Percentiles rank a stretch among this genome's conserved stretches.
Conservation (phyloP, 108 stramenopile genomes). For the Cylindrotheca fusiformis region DNA sequence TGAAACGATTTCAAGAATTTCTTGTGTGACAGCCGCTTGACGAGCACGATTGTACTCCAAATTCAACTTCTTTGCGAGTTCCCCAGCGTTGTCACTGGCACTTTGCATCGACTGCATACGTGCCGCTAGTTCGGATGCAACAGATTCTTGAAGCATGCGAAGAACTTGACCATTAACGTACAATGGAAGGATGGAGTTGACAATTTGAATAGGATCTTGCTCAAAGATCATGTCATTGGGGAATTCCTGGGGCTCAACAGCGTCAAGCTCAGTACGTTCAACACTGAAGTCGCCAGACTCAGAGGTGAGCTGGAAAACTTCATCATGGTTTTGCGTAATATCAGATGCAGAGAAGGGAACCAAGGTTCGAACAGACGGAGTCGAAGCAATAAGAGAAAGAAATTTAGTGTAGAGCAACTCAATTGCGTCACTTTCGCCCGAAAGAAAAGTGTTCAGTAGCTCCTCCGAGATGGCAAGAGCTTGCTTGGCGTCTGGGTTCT, state of each 20-base stretch:
- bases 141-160: conserved; percentile 92
- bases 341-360: conserved; percentile 94
- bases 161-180: conserved; percentile 97
- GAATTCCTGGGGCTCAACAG: conserved; percentile 87
- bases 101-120: conserved; percentile 97
- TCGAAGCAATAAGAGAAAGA: conserved; percentile 90
- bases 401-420: conserved; percentile 97
- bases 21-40: conserved; percentile 93
- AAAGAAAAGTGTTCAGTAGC: conserved; percentile 87
- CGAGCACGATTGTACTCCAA: conserved; percentile 94
- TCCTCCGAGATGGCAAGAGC: conserved; percentile 91
- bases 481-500: conserved; percentile 88
- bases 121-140: conserved; percentile 94
- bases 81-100: conserved; percentile 94
- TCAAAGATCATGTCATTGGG: conserved; percentile 97
- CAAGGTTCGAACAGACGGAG: conserved; percentile 87
- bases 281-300: conserved; percentile 80
- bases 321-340: conserved; percentile 89
- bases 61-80: conserved; percentile 74
- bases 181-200: conserved; percentile 95
- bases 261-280: conserved; percentile 70
- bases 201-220: conserved; percentile 94
- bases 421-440: conserved; percentile 91
- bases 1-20: conserved; percentile 94
- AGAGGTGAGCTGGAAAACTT: conserved; percentile 94